A percentile compares a stretch with the other conserved stretches of the same genome.
phyloP scores from a whole-genome alignment of 2,329 filamentous ascomycete species.

The Cadophora gregata region DNA sequence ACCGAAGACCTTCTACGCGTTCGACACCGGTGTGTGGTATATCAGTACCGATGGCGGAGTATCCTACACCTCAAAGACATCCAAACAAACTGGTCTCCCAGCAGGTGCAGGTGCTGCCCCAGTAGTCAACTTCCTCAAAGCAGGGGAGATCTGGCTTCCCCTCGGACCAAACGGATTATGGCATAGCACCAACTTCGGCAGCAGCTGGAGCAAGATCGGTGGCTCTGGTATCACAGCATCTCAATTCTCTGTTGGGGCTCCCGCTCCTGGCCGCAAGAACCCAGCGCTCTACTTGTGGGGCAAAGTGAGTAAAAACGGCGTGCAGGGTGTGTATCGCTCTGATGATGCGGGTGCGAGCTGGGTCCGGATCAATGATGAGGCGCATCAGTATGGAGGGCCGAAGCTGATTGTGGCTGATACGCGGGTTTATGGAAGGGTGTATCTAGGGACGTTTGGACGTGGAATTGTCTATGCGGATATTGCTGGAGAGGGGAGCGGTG shows the following conservation, averaged over 20 bases:
- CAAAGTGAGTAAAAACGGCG: slow-evolving; percentile 7
- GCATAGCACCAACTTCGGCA: slow-evolving; percentile 26
- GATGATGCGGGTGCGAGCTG: slow-evolving; percentile 79
- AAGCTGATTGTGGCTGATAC: slow-evolving; percentile 25
- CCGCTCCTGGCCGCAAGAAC: slow-evolving; percentile 22
- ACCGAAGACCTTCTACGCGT: slow-evolving; percentile 27
- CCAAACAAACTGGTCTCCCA: slow-evolving; percentile 25
- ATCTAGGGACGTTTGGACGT: slow-evolving; percentile 27
- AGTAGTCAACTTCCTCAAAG: slow-evolving; percentile 24
- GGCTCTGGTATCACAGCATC: slow-evolving; percentile 17
- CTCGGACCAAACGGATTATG: slow-evolving; percentile 24
- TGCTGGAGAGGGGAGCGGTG: slow-evolving; percentile 5
- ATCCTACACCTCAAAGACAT: slow-evolving; percentile 24
- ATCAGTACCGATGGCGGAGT: slow-evolving; percentile 26
- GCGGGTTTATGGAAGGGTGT: slow-evolving; percentile 29
- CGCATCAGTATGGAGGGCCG: slow-evolving; percentile 29
- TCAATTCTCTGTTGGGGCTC: slow-evolving; percentile 22
- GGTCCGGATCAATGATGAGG: slow-evolving; percentile 62
- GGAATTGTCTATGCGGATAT: slow-evolving; percentile 31
- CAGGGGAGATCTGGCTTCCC: slow-evolving; percentile 29
- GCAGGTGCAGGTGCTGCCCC: slow-evolving; percentile 21
- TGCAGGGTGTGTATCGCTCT: slow-evolving; percentile 67
- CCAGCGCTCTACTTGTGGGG: slow-evolving; percentile 27
- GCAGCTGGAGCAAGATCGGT: slow-evolving; percentile 22
- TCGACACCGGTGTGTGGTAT: slow-evolving; percentile 25